Evolutionary conservation across 2,329 filamentous ascomycete species (phyloP), one percentile per base, ranked within the genome.

Genomic region (Boeremia lycopersici): DNA sequence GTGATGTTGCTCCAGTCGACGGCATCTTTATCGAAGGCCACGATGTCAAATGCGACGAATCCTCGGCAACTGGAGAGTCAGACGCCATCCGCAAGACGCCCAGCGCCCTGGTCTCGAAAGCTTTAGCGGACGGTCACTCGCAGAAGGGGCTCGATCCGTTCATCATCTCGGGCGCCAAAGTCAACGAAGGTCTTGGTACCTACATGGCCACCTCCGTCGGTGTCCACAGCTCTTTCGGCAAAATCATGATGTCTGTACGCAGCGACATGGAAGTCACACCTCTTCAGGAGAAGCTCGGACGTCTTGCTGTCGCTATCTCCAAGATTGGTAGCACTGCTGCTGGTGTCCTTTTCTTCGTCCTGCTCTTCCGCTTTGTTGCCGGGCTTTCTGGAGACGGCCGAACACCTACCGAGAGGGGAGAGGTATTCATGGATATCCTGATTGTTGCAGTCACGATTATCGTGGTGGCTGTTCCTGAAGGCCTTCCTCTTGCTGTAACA

Each of bases 21-120:
- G 88, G 88, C 1, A 79, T 89, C 44, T 84, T 90, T 56, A 85
- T 90, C 53, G 79, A 82, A 10, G 86, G 86, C 6, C 82, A 87
- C 59, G 83, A 84, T 42, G 73, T 89, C 48, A 85, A 86, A 71
- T 90, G 87, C 63, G 88, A 90, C 62, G 88, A 90, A 67, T 89
- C 87, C 1, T 89, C 87, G 9, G 86, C 86, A 1, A 90, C 88
- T 3, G 88, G 88, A 60, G 88, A 90, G 70, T 89, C 87, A 0
- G 87, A 90, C 65, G 82, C 86, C 30, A 82, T 90, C 68, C 86
- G 84, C 70, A 90, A 91, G 75, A 84, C 81, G 0, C 71, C 78
- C 5, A 86, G 82, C 11, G 79, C 85, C 15, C 82, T 85, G 56
- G 85, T 86, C 33, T 86, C 82, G 76, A 76, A 81, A 34, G 77